Conservation (phyloP, 2,329 filamentous ascomycete genomes). For the Neofusicoccum ribis region DNA sequence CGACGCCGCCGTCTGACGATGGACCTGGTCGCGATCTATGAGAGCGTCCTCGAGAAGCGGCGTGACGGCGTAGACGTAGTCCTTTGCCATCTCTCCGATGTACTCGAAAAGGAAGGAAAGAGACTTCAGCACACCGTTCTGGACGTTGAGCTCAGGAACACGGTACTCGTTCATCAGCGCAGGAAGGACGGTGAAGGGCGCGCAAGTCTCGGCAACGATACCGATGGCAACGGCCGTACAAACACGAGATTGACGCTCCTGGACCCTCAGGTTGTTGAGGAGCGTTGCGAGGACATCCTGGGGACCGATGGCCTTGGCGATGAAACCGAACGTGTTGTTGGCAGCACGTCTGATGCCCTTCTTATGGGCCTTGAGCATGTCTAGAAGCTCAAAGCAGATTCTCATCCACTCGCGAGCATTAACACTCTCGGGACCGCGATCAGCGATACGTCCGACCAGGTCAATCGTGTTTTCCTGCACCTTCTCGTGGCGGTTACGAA, state of each 20-base stretch:
- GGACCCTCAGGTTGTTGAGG: slow-evolving; percentile 93
- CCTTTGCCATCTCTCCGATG: slow-evolving; percentile 99
- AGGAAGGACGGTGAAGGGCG: slow-evolving; percentile 96
- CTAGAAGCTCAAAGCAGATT: slow-evolving; percentile 97
- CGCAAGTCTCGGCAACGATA: slow-evolving; percentile 97
- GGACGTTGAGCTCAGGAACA: slow-evolving; percentile 96
- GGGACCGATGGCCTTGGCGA: slow-evolving; percentile 96
- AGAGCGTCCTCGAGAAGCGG: slow-evolving; percentile 94
- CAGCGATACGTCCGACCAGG: slow-evolving; percentile 94
- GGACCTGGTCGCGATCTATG: slow-evolving; percentile 96
- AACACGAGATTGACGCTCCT: slow-evolving; percentile 96
- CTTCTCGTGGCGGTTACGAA: slow-evolving; percentile 97
- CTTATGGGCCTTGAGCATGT: slow-evolving; percentile 99
- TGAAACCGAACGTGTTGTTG: slow-evolving; percentile 99
- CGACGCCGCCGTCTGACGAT: slow-evolving; percentile 91
- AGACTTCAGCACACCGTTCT: slow-evolving; percentile 97
- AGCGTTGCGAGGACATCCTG: slow-evolving; percentile 95
- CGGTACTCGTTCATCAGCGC: slow-evolving; percentile 99
- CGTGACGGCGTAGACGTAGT: slow-evolving; percentile 98
- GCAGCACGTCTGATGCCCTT: slow-evolving; percentile 97
- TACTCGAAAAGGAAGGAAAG: slow-evolving; percentile 98
- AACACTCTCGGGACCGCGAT: slow-evolving; percentile 93
- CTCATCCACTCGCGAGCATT: slow-evolving; percentile 99
- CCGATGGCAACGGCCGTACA: slow-evolving; percentile 98
- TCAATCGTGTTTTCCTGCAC: slow-evolving; percentile 99